Base-by-base conservation (phyloP, 345 rosid species). In the Eucalyptus curtisii region DNA sequence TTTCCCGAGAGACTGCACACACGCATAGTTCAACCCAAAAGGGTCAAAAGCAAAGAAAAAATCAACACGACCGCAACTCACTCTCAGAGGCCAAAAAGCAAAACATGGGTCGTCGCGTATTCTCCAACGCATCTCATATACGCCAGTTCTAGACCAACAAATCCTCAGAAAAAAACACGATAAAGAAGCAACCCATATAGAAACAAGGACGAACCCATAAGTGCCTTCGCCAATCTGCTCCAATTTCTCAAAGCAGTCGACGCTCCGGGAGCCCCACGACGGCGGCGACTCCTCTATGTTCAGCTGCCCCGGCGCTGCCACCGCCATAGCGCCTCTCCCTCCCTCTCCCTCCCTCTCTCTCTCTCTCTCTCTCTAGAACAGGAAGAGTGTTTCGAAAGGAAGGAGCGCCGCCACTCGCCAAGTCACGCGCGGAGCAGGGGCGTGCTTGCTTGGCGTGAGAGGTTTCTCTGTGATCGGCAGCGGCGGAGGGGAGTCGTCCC, bases 171-270 rank as follows among this genome's bases (percentile, higher is more conserved):
- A 5, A 5, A 55, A 5, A 14, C 49, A 13, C 45, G 25, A 87
- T 7, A 5, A 66, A 14, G 48, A 84, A 47, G 25, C 85, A 40
- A 68, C 47, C 7, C 11, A 10, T 49, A 66, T 19, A 13, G 44
- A 19, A 10, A 55, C 10, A 50, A 11, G 37, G 45, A 76, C 82
- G 42, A 13, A 94, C 95, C 95, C 95, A 86, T 94, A 94, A 88
- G 95, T 94, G 48, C 95, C 95, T 89, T 94, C 95, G 49, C 95
- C 95, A 87, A 94, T 92, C 91, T 94, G 95, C 55, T 94, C 95
- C 80, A 94, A 90, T 89, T 93, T 93, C 88, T 94, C 95, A 61
- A 94, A 94, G 90, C 95, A 92, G 88, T 94, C 94, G 49, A 94
- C 95, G 86, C 94, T 93, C 89, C 95, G 90, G n/a, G 95, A 94